Evolutionary conservation across 768 basidiomycete genomes (phyloP), one percentile per base, ranked within the genome.

Genomic region (Russula abietina): DNA sequence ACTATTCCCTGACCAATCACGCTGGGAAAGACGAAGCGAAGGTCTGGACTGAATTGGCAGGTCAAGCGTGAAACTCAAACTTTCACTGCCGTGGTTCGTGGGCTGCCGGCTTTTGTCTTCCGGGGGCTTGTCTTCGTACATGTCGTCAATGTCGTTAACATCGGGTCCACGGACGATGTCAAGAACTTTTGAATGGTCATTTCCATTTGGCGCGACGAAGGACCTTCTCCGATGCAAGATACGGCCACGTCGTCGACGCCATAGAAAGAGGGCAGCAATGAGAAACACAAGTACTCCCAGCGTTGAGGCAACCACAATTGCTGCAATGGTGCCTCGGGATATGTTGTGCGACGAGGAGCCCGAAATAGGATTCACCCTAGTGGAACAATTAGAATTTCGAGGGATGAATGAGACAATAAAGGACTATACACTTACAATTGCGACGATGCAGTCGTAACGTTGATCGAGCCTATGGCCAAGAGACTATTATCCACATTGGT

Each of bases 321-420:
- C 88, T 22, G 87, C 87, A 58, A 88, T 83, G 2, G 87, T 84
- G 48, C 88, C 86, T 63, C 74, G 74, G 2, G 81, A 62, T 5
- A 70, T 46, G 38, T 60, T 46, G 38, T 60, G 65, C 22, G 78
- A 73, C 38, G 55, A 57, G 36, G 60, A 55, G 41, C 60, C 61
- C 4, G 67, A 43, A 52, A 12, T 24, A 30, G 33, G 41, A 46
- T 39, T 54, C 30, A 38, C 4, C 38, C 63, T 64, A 48, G 26
- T 22, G 49, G 26, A 30, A 26, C 28, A 24, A 50, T 53, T 51
- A 54, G 58, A 57, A 60, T 53, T 10, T 24, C 28, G 8, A 57
- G 28, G 24, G 4, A 49, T 14, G 51, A 22, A 49, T 19, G 49
- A 22, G 26, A 39, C 28, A 28, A 36, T 14, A 6, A 24, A 57